A percentile compares a stretch with the other conserved stretches of the same genome.
Evolutionary conservation across 73 alveolate genomes (phyloP).

Genomic region (Paramecium pentaurelia): DNA sequence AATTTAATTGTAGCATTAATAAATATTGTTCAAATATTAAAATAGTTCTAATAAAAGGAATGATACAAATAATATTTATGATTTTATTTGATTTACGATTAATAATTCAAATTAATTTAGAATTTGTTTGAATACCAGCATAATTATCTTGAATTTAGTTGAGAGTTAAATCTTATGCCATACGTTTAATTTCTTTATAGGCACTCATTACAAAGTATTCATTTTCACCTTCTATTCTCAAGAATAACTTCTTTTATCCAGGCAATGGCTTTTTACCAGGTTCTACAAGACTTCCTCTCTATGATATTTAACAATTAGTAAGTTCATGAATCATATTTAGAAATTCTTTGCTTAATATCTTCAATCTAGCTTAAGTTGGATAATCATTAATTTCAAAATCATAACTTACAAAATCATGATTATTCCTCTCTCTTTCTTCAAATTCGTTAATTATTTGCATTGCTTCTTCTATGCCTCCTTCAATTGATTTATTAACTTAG

Average conservation of each 20-base stretch:
- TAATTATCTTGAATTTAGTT: conserved; percentile 6
- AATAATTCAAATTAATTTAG: conserved; percentile 1
- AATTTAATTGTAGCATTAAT: neutral
- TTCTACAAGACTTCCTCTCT: conserved; percentile 84
- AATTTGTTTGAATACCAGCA: neutral
- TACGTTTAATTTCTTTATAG: conserved; percentile 84
- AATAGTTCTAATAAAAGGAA: neutral
- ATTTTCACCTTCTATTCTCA: conserved; percentile 88
- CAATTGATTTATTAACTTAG: conserved; percentile 76
- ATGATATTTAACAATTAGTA: conserved; percentile 83
- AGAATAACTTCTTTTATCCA: conserved; percentile 86
- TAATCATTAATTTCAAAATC: conserved; percentile 96
- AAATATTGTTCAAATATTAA: neutral
- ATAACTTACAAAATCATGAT: conserved; percentile 79
- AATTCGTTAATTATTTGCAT: conserved; percentile 85
- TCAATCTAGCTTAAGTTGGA: conserved; percentile 89
- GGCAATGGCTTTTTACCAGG: conserved; percentile 83
- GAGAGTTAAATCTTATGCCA: conserved; percentile 37
- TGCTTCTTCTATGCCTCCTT: conserved; percentile 89
- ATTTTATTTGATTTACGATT: neutral
- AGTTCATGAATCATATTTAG: conserved; percentile 83
- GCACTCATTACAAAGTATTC: conserved; percentile 91
- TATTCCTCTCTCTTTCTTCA: conserved; percentile 82
- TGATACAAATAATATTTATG: neutral
- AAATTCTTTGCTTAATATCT: conserved; percentile 84